Conservation (phyloP, 2,329 filamentous ascomycete species). For the Phialocephala subalpina region DNA sequence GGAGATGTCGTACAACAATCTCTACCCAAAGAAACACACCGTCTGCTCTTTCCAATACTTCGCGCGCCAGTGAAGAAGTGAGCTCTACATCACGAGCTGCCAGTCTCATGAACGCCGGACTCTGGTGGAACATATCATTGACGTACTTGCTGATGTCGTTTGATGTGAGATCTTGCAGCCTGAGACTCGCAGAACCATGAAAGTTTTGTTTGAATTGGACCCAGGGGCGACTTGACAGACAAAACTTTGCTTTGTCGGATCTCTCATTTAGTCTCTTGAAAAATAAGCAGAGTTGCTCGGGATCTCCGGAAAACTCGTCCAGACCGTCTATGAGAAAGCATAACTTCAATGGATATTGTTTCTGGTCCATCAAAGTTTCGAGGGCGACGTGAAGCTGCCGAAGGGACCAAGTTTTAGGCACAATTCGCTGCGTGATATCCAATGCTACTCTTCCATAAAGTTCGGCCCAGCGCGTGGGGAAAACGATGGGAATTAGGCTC, state of each 20-base stretch:
- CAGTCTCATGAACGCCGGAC: neutral
- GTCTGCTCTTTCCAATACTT: neutral
- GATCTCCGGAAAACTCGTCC: slow-evolving; percentile 24
- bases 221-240: slow-evolving; percentile 19
- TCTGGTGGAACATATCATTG: neutral
- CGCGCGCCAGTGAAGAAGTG: neutral
- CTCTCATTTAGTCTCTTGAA: neutral
- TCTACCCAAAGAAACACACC: slow-evolving; percentile 1
- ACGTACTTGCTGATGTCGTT: slow-evolving; percentile 18
- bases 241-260: slow-evolving; percentile 15
- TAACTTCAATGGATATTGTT: neutral
- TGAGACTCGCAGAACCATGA: neutral
- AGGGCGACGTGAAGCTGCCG: neutral
- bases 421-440: no score
- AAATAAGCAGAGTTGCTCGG: slow-evolving; percentile 4
- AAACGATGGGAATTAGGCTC: neutral
- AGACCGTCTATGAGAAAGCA: slow-evolving; percentile 26
- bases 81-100: neutral
- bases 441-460: neutral
- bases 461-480: neutral
- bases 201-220: slow-evolving; percentile 18
- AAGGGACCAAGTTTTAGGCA: neutral
- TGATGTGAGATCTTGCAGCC: slow-evolving; percentile 17
- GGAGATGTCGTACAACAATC: neutral
- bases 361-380: neutral